Base-by-base conservation (phyloP, 2,329 filamentous ascomycete genomes). In the Rhynchosporium secalis region DNA sequence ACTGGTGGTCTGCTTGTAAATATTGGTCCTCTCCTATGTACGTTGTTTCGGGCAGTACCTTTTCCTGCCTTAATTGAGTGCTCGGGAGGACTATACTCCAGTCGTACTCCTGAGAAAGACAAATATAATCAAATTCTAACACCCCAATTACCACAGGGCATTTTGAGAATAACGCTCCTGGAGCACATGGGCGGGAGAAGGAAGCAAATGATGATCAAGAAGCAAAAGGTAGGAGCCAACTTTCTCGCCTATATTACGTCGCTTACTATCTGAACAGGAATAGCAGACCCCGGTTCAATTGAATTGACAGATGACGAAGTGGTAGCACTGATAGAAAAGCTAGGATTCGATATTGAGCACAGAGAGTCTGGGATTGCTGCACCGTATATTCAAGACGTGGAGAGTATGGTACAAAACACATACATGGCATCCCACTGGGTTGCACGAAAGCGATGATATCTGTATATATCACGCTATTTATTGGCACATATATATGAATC, bases 241-340 rank as follows among this genome's bases (percentile, higher is more conserved):
- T 54, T 46, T n/a, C 33, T 3, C 5, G 6, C 33, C 15, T 3
- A 40, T 54, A 26, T 56, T 43, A 28, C 26, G 1, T 51, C 55
- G n/a, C 48, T 64, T 38, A 65, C 48, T 7, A 40, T 20, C 26
- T 41, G 28, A 28, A 49, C 82, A 49, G 92, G 92, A 1, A 96
- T 97, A 66, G 92, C 87, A 0, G 92, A 96, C 70, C 91, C 92
- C 0, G 95, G 95, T 0, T 92, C 87, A 65, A 91, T 98, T 68
- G 95, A 99, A 78, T 81, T 99, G 60, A 88, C 90, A 0, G 86
- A 96, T 64, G 91, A 96, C 33, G 95, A 99, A 78, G 90, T 99
- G 9, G 76, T 96, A 62, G 81, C 82, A 15, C 78, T 99, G 47
- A 82, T 98, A 1, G 78, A 86, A 68, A 82, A 82, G 61, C 78